Evolutionary conservation across 1,284 basidiomycete genomes (phyloP), one percentile per base, ranked within the genome.

Genomic region (Boletus subluridellus): DNA sequence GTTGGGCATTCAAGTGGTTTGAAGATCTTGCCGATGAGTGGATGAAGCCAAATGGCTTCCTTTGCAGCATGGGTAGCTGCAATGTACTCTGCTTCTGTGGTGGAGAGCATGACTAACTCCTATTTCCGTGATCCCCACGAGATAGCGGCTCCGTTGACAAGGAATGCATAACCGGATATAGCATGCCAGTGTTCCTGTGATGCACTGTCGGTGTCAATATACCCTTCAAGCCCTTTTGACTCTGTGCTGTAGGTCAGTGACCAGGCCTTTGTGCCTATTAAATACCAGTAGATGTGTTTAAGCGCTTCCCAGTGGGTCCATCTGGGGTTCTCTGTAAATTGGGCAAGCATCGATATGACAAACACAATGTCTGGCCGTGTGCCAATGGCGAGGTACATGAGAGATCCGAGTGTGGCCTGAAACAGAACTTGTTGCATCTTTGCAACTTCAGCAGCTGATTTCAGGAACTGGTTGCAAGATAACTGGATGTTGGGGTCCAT

Each of bases 111-210:
- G 12, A 59, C 21, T 5, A 42, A 34, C 10, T 60, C 41, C 14
- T 60, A 51, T 4, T 60, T 60, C 0, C 11, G 1, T 2, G 10
- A 60, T 0, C 28, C 4, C 55, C 48, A 58, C 0, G 15, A 35
- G 6, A 60, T 35, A 0, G 30, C 47, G 0, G 34, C 58, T 1
- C 55, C 14, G 26, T 58, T 28, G 2, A 60, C 6, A 0, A 60
- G 12, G 21, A 60, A 60, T 0, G 38, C 14, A 5, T 47, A 60
- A 0, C 56, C 26, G 0, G 28, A 12, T 1, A 60, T 59, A 1
- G 57, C n/a, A 7, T 59, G 47, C 0, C 15, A 1, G 8, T 60
- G 56, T 10, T 60, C 52, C 7, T 58, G 28, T 2, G 17, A 39
- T 9, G 32, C 10, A 3, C 32, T 2, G 4, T 34, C 10, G 8